phyloP scores from a whole-genome alignment of 2,329 filamentous ascomycete species.

The Graphilbum ipis-grandicollis region DNA sequence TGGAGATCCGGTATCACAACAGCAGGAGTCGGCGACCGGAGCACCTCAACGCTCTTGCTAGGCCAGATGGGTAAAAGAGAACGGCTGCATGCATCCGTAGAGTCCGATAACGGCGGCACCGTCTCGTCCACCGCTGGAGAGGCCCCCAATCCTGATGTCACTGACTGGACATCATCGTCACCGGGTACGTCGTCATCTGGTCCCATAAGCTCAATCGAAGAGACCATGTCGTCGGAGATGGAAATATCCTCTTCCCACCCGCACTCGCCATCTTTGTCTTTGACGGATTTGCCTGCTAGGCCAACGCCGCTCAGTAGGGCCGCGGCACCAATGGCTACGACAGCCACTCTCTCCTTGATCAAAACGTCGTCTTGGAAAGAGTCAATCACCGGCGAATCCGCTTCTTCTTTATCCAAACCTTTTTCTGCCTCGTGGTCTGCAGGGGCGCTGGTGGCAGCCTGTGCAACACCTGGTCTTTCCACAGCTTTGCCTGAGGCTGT shows the following conservation, averaged over 20 bases:
- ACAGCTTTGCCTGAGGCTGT: too few relatives aligned
- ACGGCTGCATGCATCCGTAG: too few relatives aligned
- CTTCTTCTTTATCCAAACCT: too few relatives aligned
- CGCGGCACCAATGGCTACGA: conserved; percentile 2
- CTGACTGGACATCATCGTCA: conserved; percentile 4
- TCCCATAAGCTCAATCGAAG: conserved; percentile 4
- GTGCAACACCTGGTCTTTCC: too few relatives aligned
- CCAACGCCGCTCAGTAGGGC: conserved; percentile 6
- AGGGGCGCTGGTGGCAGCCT: too few relatives aligned
- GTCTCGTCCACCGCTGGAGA: conserved; percentile 3
- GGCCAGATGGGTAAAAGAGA: too few relatives aligned
- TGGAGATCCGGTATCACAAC: conserved; percentile 26
- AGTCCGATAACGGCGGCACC: not conserved
- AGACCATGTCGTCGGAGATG: conserved; percentile 1
- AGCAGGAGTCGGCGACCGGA: conserved; percentile 26
- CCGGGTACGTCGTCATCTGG: not conserved
- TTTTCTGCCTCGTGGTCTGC: too few relatives aligned
- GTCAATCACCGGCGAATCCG: too few relatives aligned
- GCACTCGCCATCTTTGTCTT: too few relatives aligned
- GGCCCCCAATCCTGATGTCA: conserved; percentile 2
- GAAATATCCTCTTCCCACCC: not conserved
- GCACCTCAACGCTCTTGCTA: conserved; percentile 13
- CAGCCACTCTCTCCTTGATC: conserved; percentile 2
- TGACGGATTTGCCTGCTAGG: not conserved
- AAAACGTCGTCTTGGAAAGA: not conserved